Evolutionary conservation across 2,329 filamentous ascomycete species (phyloP), one percentile per base, ranked within the genome.

Genomic region (Ophiostoma montium): DNA sequence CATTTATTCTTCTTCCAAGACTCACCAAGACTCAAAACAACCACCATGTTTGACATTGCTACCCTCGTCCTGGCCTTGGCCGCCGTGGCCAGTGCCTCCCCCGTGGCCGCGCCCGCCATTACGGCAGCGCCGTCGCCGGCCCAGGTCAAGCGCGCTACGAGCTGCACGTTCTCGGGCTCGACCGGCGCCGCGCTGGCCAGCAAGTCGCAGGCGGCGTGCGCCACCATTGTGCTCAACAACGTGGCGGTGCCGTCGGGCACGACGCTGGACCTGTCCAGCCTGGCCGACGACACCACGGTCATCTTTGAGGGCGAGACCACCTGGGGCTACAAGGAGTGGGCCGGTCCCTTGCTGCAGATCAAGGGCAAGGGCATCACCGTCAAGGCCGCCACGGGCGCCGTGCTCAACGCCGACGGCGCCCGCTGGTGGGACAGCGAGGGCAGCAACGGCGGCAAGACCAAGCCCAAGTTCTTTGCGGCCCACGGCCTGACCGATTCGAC

Each of bases 371-470:
- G 46, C 35, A 52, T 55, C 47, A 50, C 44, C 0, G 19, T 55
- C 12, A 15, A 39, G 30, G 48, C 49, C 5, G 48, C 47, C 5
- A 80, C 41, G 1, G 50, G 52, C 3, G 50, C 52, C 13, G n/a
- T 27, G 11, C 47, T 55, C 15, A 45, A 55, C 19, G 48, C 39
- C 35, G 27, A 51, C 19, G 53, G 54, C 23, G 46, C 50, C 1
- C 50, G 44, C 35, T 55, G 50, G 50, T 83, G 78, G 80, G 78
- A 83, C 56, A 67, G 69, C 47, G 56, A 78, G 62, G 79, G 79
- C 33, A 61, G 61, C 57, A 78, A 77, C 58, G 75, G 77, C 27
- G 78, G 78, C 54, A 71, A 71, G 63, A 74, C 62, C 21, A 82
- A 83, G 70, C 79, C 79, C 39, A 52, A 55, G 54, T 76, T 80